Evolutionary conservation across 1,284 basidiomycete species (phyloP).

Genomic region (Tylopilus orsonianus): DNA sequence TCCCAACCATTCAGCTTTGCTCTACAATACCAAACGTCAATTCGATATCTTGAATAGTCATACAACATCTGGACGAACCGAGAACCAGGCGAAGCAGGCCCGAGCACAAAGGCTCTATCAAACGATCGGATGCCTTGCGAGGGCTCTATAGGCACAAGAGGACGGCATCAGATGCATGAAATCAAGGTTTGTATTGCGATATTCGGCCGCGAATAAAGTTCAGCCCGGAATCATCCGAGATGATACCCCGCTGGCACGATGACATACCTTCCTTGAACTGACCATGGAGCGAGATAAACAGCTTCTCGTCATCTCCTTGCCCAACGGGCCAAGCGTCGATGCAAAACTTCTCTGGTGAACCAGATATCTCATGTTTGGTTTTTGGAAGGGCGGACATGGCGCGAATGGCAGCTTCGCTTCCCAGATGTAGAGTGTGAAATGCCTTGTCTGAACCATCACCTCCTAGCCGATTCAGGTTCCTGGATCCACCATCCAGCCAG

Average conservation of each 20-base stretch:
- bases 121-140: constrained; percentile 83
- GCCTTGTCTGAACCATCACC: constrained; percentile 58
- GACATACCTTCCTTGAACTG: constrained; percentile 85
- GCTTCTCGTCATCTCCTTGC: constrained; percentile 56
- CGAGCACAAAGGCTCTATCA: constrained; percentile 88
- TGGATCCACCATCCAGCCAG: constrained; percentile 66
- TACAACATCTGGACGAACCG: constrained; percentile 50
- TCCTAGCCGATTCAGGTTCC: constrained; percentile 74
- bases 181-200: constrained; percentile 9
- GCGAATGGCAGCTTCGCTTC: constrained; percentile 65
- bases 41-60: background rate
- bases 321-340: constrained; percentile 85
- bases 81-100: constrained; percentile 78
- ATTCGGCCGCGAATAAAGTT: constrained; percentile 3
- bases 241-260: constrained; percentile 4
- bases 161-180: constrained; percentile 21
- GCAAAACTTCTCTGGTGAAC: constrained; percentile 78
- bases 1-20: constrained; percentile 87
- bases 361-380: constrained; percentile 79
- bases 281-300: constrained; percentile 88
- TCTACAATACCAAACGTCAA: constrained; percentile 38
- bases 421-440: constrained; percentile 71
- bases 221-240: constrained; percentile 20
- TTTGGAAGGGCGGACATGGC: constrained; percentile 66
- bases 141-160: constrained; percentile 40